phyloP scores from a whole-genome alignment of 208 protist species.

The Leptomonas seymouri region DNA sequence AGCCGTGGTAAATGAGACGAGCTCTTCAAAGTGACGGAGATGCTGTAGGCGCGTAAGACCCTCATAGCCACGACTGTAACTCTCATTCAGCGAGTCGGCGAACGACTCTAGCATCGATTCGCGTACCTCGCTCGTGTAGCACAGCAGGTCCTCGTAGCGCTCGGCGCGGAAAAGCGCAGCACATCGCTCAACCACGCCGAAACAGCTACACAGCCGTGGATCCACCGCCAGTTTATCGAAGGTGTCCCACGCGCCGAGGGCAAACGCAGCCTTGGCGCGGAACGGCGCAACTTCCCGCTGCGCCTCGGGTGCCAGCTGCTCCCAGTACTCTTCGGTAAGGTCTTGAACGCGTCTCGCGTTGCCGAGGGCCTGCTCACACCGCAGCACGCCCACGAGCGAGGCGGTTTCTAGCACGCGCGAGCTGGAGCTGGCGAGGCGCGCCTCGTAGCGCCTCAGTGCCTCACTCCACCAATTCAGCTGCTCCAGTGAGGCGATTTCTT shows the following conservation, averaged over 20 bases:
- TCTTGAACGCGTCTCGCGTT: constrained; percentile 64
- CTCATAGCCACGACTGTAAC: constrained; percentile 92
- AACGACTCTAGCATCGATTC: constrained; percentile 77
- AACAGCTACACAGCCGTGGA: constrained; percentile 40
- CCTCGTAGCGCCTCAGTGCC: constrained; percentile 74
- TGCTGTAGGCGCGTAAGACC: constrained; percentile 97
- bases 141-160: constrained; percentile 58
- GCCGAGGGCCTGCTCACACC: constrained; percentile 83
- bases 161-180: constrained; percentile 69
- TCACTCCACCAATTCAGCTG: constrained; percentile 91
- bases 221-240: constrained; percentile 74
- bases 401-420: constrained; percentile 48
- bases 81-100: constrained; percentile 84
- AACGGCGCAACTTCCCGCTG: constrained; percentile 71
- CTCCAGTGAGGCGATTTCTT: constrained; percentile 82
- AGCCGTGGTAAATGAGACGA: constrained; percentile 94
- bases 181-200: constrained; percentile 80
- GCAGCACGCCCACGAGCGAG: constrained; percentile 73
- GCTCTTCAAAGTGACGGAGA: constrained; percentile 98
- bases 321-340: constrained; percentile 70
- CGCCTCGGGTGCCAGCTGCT: constrained; percentile 42
- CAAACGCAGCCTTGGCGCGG: constrained; percentile 83
- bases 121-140: constrained; percentile 61
- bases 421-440: constrained; percentile 49
- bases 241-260: constrained; percentile 70